Conservation (phyloP, 495 filamentous ascomycete genomes). For the Aspergillus sparsus region DNA sequence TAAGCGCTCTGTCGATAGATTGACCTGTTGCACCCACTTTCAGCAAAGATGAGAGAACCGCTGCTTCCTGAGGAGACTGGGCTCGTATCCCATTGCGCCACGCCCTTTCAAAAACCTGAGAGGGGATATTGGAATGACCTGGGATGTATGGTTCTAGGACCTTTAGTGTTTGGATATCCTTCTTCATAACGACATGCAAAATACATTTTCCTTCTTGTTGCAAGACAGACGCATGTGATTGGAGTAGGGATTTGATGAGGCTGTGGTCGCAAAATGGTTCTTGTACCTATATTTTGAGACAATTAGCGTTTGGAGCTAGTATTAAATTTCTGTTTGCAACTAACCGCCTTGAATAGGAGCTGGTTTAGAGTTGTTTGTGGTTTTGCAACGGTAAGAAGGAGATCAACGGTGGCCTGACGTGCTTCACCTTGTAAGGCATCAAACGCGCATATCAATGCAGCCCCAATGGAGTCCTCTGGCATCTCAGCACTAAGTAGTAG, state of each 20-base stretch:
- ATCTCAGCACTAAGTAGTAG: constrained; percentile 8
- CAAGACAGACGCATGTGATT: constrained; percentile 12
- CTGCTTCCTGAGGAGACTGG: constrained; percentile 15
- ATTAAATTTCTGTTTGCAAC: neutral
- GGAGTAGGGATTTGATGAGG: neutral
- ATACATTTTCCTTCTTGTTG: constrained; percentile 16
- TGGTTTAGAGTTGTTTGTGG: constrained; percentile 12
- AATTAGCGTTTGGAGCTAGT: neutral
- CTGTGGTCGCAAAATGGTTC: constrained; percentile 6
- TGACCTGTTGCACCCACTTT: constrained; percentile 10
- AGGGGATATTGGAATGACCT: neutral
- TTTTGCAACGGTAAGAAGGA: constrained; percentile 6
- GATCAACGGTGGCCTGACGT: constrained; percentile 8
- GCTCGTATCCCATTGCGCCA: constrained; percentile 13
- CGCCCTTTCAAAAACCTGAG: constrained; percentile 12
- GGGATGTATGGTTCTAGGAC: constrained; percentile 11
- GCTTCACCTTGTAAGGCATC: constrained; percentile 3
- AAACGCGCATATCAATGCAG: constrained; percentile 9
- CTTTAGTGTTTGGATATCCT: constrained; percentile 9
- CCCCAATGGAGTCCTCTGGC: constrained; percentile 11
- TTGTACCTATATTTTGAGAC: constrained; percentile 1
- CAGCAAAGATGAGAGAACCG: constrained; percentile 12
- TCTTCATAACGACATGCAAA: constrained; percentile 13
- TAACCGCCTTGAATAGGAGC: constrained; percentile 12
- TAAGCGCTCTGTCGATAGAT: constrained; percentile 9